Evolutionary conservation across 352 stramenopile species (phyloP).

Genomic region (Elongisporangium senticosum): DNA sequence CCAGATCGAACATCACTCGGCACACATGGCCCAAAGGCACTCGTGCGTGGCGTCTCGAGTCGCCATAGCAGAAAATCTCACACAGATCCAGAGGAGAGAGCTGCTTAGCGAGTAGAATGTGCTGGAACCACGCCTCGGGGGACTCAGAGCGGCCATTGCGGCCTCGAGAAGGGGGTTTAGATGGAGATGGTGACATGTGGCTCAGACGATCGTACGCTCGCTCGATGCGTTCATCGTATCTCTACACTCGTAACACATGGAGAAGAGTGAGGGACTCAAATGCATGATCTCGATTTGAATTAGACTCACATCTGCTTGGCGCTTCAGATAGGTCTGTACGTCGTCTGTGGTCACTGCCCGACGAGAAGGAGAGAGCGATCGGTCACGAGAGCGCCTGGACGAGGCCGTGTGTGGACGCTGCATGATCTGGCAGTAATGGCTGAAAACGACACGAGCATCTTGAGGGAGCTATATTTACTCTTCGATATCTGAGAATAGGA

Average conservation of each 20-base stretch:
- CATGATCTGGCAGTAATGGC: not conserved
- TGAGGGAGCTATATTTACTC: not conserved
- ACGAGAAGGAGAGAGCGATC: not conserved
- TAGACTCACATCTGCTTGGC: slow-evolving; percentile 8
- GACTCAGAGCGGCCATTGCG: slow-evolving; percentile 15
- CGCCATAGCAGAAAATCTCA: slow-evolving; percentile 44
- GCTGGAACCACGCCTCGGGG: slow-evolving; percentile 49
- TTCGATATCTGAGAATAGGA: not conserved
- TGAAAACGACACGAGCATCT: not conserved
- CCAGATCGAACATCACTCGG: slow-evolving; percentile 51
- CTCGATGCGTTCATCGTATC: slow-evolving; percentile 16
- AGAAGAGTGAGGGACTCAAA: not conserved
- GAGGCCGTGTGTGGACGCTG: not conserved
- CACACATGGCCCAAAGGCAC: slow-evolving; percentile 46
- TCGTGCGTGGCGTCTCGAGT: slow-evolving; percentile 25
- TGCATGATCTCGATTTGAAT: not conserved
- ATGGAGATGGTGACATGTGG: not conserved
- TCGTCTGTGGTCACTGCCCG: slow-evolving; percentile 9
- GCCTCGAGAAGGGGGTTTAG: slow-evolving; percentile 3
- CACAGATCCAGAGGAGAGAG: slow-evolving; percentile 51
- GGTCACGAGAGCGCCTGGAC: not conserved
- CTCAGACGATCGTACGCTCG: slow-evolving; percentile 13
- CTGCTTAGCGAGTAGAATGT: slow-evolving; percentile 30
- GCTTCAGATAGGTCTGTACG: slow-evolving; percentile 11
- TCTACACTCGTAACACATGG: slow-evolving; percentile 3